Percentiles rank a stretch among this genome's conserved stretches.
These are phyloP conservation scores for Aureobasidium sp. DNA, from an alignment of 2,329 filamentous ascomycete genomes.

Conservation along the genomic window DNA sequence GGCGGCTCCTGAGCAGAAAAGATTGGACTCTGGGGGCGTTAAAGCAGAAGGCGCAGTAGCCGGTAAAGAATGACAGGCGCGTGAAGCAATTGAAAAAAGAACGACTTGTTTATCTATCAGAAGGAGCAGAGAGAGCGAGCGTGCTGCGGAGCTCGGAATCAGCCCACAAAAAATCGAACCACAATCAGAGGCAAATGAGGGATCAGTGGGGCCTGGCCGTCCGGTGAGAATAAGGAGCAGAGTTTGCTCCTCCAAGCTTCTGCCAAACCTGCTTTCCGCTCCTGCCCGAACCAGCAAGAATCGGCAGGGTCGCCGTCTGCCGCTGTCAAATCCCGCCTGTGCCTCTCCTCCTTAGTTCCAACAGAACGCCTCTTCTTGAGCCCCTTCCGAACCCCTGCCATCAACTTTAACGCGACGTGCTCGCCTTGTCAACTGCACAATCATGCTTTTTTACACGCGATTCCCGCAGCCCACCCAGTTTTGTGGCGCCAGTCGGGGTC, in stretches of 20 bases:
- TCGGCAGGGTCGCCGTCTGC: neutral
- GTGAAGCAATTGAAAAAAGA: conserved; percentile 10
- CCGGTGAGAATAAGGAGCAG: conserved; percentile 3
- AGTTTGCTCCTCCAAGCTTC: neutral
- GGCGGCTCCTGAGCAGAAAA: neutral
- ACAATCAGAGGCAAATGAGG: conserved; percentile 15
- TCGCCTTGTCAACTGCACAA: neutral
- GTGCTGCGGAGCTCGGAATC: conserved; percentile 7
- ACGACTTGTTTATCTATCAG: conserved; percentile 14
- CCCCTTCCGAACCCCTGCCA: conserved; percentile 9
- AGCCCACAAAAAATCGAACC: conserved; percentile 14
- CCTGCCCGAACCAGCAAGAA: conserved; percentile 1
- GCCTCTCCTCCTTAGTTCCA: conserved; percentile 2
- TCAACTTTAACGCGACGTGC: conserved; percentile 9
- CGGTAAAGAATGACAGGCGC: conserved; percentile 11
- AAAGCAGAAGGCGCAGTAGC: neutral
- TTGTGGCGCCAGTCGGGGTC: neutral
- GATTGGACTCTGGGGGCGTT: neutral
- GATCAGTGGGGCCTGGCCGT: conserved; percentile 5
- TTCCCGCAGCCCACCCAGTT: neutral
- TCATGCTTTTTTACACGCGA: conserved; percentile 10
- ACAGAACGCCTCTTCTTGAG: neutral
- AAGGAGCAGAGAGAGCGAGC: conserved; percentile 4
- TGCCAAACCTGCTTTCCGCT: neutral
- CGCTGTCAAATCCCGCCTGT: neutral